Conservation (phyloP, 208 protist genomes). For the Crithidia bombi region DNA sequence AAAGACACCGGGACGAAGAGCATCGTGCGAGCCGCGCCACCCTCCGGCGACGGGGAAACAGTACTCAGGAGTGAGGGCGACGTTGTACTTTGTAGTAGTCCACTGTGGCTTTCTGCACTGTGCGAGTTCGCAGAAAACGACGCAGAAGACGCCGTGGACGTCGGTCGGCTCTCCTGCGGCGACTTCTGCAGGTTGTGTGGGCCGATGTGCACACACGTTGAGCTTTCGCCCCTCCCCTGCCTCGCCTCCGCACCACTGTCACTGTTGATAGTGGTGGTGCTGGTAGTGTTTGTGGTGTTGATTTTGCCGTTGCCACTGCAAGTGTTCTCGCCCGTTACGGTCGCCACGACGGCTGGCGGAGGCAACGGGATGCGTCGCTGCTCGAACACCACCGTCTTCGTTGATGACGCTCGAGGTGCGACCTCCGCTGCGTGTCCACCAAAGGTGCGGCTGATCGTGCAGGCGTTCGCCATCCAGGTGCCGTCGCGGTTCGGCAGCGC, state of each 20-base stretch:
- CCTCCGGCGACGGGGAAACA: neutral
- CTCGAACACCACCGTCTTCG: slow-evolving; percentile 4
- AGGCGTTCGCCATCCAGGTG: neutral
- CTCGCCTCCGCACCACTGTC: neutral
- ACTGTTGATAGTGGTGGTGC: neutral
- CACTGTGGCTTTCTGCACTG: neutral
- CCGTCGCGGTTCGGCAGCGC: neutral
- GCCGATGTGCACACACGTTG: too few species aligned
- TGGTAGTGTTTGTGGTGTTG: neutral
- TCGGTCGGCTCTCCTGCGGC: too few species aligned
- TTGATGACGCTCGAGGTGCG: neutral
- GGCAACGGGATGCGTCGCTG: slow-evolving; percentile 18
- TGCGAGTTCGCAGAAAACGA: neutral
- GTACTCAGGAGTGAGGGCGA: neutral
- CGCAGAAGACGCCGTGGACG: neutral
- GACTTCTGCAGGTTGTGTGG: too few species aligned
- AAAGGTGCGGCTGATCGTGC: neutral
- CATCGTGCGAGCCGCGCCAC: neutral
- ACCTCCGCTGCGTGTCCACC: neutral
- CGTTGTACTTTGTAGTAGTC: neutral
- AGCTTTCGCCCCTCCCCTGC: neutral
- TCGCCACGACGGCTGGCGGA: slow-evolving; percentile 1
- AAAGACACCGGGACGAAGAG: neutral
- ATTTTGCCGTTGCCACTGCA: neutral
- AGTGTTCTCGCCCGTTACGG: neutral